Conservation (phyloP, 331 rosid genomes). For the Acacia concinna region DNA sequence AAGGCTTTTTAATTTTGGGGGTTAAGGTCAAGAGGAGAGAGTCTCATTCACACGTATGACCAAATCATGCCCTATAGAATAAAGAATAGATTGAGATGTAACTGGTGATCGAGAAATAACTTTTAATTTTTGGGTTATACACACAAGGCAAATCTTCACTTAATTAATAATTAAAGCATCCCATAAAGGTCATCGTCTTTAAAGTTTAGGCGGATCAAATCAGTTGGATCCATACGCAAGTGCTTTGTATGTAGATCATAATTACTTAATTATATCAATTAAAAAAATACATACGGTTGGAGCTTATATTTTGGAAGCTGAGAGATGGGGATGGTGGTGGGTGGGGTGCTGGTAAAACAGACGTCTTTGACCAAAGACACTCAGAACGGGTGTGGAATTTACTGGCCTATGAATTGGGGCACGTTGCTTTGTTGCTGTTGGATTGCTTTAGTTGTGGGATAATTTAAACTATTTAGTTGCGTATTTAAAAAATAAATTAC, state of each 20-base stretch:
- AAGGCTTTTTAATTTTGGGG: too few relatives aligned
- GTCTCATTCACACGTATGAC: constrained; percentile 26
- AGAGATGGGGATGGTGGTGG: not conserved
- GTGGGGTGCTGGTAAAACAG: not conserved
- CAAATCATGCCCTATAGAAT: constrained; percentile 9
- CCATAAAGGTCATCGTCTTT: constrained; percentile 30
- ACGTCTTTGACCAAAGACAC: constrained; percentile 11
- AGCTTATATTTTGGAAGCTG: not conserved
- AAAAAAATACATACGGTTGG: not conserved
- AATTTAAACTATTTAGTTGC: not conserved
- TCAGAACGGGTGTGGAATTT: not conserved
- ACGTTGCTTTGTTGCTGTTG: not conserved
- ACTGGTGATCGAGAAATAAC: constrained; percentile 5
- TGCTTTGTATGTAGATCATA: not conserved
- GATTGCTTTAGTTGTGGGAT: not conserved
- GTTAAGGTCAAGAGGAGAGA: constrained; percentile 11
- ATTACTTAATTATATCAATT: not conserved
- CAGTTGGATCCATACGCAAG: constrained; percentile 24
- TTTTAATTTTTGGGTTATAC: not conserved
- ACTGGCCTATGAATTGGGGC: constrained; percentile 8
- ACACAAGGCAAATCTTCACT: not conserved
- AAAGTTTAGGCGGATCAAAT: constrained; percentile 33
- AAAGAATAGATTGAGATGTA: constrained; percentile 29
- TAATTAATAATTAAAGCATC: not conserved
- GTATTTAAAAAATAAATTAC: not conserved